Base-by-base conservation (phyloP, 768 basidiomycete genomes). In the Leccinum disarticulatum region DNA sequence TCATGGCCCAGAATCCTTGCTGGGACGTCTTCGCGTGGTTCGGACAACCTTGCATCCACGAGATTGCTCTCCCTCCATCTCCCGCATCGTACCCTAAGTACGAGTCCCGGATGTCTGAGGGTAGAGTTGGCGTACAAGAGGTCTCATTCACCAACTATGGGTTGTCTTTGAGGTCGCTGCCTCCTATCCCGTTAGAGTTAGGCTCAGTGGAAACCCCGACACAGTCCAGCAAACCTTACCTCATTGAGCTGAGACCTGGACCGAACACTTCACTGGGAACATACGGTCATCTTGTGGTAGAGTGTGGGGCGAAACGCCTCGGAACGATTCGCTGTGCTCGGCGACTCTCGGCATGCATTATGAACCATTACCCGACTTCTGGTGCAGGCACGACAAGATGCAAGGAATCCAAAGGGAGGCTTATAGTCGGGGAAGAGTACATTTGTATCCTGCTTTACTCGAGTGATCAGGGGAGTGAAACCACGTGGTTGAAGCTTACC, bases 1-100 rank as follows among this genome's bases (percentile, higher is more conserved):
- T 66, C 31, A n/a, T 58, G 5, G 47, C 10, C 11, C 57, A 47
- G 27, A 49, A 30, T 2, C 48, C 53, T 13, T 15, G 27, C 3
- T 64, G 58, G 66, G 55, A 64, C 10, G 17, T 67, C 3, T 67
- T 66, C 52, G 54, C 48, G 7, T 67, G 65, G 52, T 53, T 14
- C 11, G 65, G 65, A 25, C 33, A 55, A 15, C 52, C 55, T 22
- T 67, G 58, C 9, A 4, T 28, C 43, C 19, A 64, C 31, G 53
- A 66, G 25, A 48, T 52, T 51, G 54, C 66, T 25, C 36, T 66
- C 25, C 65, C 65, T 25, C 52, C 52, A 1, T 66, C 51, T 5
- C 65, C 65, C 3, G 49, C 54, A 41, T 66, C 62, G 47, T 66
- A 66, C 35, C 35, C 38, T 1, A 27, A 10, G 10, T 64, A 61